Evolutionary conservation across 148 eudicot genomes (phyloP).

Genomic region (Mesembryanthemum crystallinum): DNA sequence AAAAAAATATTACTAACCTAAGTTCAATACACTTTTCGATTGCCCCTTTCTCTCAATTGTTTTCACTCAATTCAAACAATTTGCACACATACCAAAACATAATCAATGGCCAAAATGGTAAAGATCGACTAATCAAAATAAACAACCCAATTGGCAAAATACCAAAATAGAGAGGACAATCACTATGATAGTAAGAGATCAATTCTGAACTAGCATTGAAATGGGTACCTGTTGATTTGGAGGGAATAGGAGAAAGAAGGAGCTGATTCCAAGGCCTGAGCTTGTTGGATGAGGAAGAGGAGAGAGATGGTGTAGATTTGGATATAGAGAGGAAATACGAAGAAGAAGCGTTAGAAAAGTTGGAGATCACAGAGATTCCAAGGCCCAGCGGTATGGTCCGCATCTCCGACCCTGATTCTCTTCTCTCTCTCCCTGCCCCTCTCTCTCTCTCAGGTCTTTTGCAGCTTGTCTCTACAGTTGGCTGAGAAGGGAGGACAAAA

Average conservation of each 20-base stretch:
- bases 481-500: too few species aligned
- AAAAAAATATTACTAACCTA: too few species aligned
- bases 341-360: constrained; percentile 7
- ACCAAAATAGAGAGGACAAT: neutral
- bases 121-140: too few species aligned
- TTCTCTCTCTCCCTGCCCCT: neutral
- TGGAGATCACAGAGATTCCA: constrained; percentile 18
- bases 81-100: too few species aligned
- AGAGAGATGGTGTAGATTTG: constrained; percentile 11
- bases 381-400: constrained; percentile 36
- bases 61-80: too few species aligned
- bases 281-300: neutral
- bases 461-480: too few species aligned
- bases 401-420: constrained; percentile 27
- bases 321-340: constrained; percentile 14
- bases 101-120: too few species aligned
- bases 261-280: neutral
- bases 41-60: too few species aligned
- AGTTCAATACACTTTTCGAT: too few species aligned
- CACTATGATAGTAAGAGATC: neutral
- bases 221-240: constrained; percentile 32
- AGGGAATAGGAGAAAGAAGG: constrained; percentile 4
- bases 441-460: too few species aligned
- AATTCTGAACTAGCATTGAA: neutral
- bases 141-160: neutral